Evolutionary conservation across 2,329 filamentous ascomycete species (phyloP).

Genomic region (Karstenula rhodostoma): DNA sequence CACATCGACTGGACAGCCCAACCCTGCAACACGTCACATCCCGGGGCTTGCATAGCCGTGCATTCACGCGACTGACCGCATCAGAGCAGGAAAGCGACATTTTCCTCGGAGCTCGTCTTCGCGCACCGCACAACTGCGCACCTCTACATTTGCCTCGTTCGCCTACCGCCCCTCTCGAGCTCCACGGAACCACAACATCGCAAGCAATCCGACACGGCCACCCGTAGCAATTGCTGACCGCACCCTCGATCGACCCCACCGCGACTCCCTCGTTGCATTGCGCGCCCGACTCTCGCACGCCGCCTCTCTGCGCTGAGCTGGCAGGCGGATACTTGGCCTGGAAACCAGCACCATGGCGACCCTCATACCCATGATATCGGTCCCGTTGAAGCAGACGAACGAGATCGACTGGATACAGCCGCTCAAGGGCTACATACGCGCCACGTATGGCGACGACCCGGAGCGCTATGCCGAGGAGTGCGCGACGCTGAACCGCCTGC

Average conservation of each 20-base stretch:
- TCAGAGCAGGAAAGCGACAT: slow-evolving; percentile 1
- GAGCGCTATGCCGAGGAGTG: slow-evolving; percentile 97
- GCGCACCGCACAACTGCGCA: neutral
- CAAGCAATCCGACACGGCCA: neutral
- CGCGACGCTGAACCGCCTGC: slow-evolving; percentile 87
- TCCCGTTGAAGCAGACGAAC: slow-evolving; percentile 90
- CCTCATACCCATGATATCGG: slow-evolving; percentile 89
- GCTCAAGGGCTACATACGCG: slow-evolving; percentile 90
- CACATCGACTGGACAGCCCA: slow-evolving; percentile 22
- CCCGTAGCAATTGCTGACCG: slow-evolving; percentile 13
- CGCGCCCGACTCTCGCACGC: slow-evolving; percentile 14
- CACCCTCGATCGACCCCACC: slow-evolving; percentile 1
- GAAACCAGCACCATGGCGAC: slow-evolving; percentile 41
- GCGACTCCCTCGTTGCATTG: slow-evolving; percentile 5
- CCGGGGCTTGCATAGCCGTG: slow-evolving; percentile 31
- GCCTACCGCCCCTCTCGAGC: slow-evolving; percentile 8
- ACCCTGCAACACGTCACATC: slow-evolving; percentile 42
- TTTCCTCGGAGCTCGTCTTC: neutral
- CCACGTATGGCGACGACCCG: slow-evolving; percentile 95
- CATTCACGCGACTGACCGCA: slow-evolving; percentile 22
- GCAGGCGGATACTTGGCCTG: slow-evolving; percentile 16
- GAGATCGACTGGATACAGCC: slow-evolving; percentile 98
- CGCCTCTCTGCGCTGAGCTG: slow-evolving; percentile 9
- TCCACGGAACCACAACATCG: neutral
- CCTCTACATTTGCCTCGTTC: neutral